Evolutionary conservation across 495 filamentous ascomycete species (phyloP).

Genomic region (Lindgomyces ingoldianus): DNA sequence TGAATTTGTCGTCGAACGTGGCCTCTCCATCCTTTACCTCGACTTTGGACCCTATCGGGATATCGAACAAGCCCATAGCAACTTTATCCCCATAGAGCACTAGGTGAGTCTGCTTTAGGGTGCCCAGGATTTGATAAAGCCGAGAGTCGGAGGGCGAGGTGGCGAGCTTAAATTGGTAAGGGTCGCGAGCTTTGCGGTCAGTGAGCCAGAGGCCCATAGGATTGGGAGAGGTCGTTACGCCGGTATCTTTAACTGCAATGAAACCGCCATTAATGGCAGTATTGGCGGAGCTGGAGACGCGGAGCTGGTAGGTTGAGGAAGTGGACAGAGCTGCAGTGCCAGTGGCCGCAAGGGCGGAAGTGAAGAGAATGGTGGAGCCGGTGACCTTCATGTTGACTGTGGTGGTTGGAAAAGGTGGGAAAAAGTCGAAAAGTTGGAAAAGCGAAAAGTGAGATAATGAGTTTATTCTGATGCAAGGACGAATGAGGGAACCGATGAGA

Average conservation of each 20-base stretch:
- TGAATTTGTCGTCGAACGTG: not conserved
- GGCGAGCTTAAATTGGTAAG: constrained; percentile 4
- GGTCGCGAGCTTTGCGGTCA: not conserved
- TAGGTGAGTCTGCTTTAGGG: not conserved
- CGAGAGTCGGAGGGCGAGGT: not conserved
- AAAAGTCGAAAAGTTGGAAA: not conserved
- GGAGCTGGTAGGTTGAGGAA: not conserved
- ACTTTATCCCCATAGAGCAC: not conserved
- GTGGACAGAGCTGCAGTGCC: not conserved
- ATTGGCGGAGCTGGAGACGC: not conserved
- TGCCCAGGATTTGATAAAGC: not conserved
- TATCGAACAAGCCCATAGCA: not conserved
- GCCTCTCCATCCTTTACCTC: not conserved
- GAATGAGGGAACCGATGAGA: not conserved
- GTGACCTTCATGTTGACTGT: constrained; percentile 11
- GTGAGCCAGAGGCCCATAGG: constrained; percentile 5
- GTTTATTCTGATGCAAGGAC: not conserved
- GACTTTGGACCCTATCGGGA: not conserved
- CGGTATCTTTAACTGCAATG: not conserved
- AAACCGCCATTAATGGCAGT: not conserved
- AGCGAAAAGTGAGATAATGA: not conserved
- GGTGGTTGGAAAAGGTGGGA: not conserved
- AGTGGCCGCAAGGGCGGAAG: not conserved
- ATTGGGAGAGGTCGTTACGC: not conserved
- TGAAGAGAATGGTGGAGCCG: not conserved